Evolutionary conservation across 2,329 filamentous ascomycete species (phyloP).

Genomic region (Myriosclerotinia duriaeana): DNA sequence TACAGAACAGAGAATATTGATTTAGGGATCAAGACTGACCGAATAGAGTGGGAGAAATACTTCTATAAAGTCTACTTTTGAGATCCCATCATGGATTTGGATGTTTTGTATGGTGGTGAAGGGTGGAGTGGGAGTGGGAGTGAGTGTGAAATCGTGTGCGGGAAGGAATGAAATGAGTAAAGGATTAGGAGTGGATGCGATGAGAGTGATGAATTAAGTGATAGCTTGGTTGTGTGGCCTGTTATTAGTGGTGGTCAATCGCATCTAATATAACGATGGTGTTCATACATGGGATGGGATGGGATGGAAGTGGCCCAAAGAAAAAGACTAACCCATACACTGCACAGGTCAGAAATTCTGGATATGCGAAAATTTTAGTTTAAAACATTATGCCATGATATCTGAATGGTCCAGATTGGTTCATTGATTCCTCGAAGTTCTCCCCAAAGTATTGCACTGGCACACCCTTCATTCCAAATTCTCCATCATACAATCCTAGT

Average conservation of each 20-base stretch:
- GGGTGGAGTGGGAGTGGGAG: neutral
- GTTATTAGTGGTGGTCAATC: neutral
- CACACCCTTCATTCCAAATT: slow-evolving; percentile 12
- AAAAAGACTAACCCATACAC: neutral
- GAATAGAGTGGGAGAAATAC: slow-evolving; percentile 21
- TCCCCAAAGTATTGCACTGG: slow-evolving; percentile 15
- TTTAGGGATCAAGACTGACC: slow-evolving; percentile 20
- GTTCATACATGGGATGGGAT: neutral
- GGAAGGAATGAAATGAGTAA: too few species aligned
- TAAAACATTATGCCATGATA: neutral
- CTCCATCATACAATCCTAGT: slow-evolving; percentile 16
- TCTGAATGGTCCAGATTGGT: slow-evolving; percentile 13
- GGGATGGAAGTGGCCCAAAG: neutral
- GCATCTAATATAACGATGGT: neutral
- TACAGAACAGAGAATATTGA: slow-evolving; percentile 8
- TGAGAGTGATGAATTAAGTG: neutral
- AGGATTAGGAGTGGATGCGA: neutral
- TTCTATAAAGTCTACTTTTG: slow-evolving; percentile 21
- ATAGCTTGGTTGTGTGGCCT: neutral
- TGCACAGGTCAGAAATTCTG: neutral
- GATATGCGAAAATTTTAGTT: neutral
- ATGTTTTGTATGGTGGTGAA: neutral
- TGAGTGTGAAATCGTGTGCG: neutral
- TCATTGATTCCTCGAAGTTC: slow-evolving; percentile 15
- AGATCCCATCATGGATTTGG: slow-evolving; percentile 5